A percentile compares a stretch with the other conserved stretches of the same genome.
Conservation (phyloP, 2,329 filamentous ascomycete genomes). For the Aspergillus ruber region DNA sequence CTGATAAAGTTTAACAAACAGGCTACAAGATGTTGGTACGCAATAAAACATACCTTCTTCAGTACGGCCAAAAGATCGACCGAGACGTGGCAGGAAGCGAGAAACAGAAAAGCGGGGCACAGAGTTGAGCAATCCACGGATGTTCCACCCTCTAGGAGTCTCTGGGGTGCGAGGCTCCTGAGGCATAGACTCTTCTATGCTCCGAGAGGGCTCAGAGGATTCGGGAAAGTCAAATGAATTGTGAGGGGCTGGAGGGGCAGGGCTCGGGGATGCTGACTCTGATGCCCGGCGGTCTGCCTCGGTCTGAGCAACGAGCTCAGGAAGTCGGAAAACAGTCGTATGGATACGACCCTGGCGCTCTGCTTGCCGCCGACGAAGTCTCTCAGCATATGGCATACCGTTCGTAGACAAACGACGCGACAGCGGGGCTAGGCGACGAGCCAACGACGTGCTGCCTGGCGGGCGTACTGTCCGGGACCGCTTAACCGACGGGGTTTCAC, state of each 20-base stretch:
- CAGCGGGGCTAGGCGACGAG: constrained; percentile 10
- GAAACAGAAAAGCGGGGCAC: constrained; percentile 24
- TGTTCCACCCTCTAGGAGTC: constrained; percentile 21
- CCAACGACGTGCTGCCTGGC: constrained; percentile 17
- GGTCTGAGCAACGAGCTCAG: constrained; percentile 25
- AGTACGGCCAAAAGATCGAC: constrained; percentile 9
- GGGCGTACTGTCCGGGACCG: constrained; percentile 16
- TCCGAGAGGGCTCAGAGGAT: neutral
- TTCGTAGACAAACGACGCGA: constrained; percentile 13
- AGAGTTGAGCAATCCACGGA: constrained; percentile 24
- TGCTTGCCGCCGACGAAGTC: constrained; percentile 21
- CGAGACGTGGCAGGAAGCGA: constrained; percentile 17
- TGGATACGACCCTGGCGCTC: constrained; percentile 27
- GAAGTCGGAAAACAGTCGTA: constrained; percentile 28
- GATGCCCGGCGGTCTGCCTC: constrained; percentile 19
- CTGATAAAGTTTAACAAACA: neutral
- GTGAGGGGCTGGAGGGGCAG: constrained; percentile 7
- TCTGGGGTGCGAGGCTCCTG: constrained; percentile 17
- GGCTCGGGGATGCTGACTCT: constrained; percentile 3
- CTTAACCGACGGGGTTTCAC: constrained; percentile 14
- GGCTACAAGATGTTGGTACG: neutral
- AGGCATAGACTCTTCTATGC: neutral
- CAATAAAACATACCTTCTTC: constrained; percentile 10
- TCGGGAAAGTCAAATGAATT: constrained; percentile 5
- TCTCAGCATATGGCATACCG: constrained; percentile 21